These are phyloP conservation scores for Talaromyces albobiverticillius DNA, from an alignment of 2,329 filamentous ascomycete species.

Conservation along the genomic window DNA sequence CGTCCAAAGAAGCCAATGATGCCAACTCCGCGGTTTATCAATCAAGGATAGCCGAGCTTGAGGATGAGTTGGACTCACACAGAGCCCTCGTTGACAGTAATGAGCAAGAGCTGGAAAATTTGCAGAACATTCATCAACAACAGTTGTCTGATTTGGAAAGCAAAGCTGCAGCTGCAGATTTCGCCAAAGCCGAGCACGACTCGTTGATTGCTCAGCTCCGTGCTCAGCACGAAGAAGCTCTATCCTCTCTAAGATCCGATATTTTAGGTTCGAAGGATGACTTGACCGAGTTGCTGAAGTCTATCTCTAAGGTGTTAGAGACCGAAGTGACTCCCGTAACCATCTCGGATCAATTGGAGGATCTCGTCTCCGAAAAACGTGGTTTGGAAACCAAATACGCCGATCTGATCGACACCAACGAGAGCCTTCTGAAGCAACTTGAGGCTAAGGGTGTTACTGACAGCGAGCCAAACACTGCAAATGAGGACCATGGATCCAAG, in stretches of 20 bases:
- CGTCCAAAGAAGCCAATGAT: conserved; percentile 56
- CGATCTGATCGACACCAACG: conserved; percentile 39
- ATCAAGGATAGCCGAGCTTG: conserved; percentile 52
- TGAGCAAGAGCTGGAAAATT: conserved; percentile 43
- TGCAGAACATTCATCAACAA: conserved; percentile 52
- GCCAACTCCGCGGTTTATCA: conserved; percentile 46
- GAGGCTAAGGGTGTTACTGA: conserved; percentile 35
- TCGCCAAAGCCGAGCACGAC: conserved; percentile 33
- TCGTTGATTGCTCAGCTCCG: conserved; percentile 51
- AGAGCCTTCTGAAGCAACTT: conserved; percentile 37
- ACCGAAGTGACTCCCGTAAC: conserved; percentile 54
- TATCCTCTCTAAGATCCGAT: conserved; percentile 60
- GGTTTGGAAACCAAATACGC: conserved; percentile 41
- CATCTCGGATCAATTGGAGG: conserved; percentile 64
- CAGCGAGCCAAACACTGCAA: conserved; percentile 36
- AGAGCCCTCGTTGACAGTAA: conserved; percentile 37
- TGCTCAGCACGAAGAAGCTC: conserved; percentile 56
- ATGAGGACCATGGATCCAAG: conserved; percentile 51
- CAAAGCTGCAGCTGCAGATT: conserved; percentile 6
- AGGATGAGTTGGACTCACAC: conserved; percentile 56
- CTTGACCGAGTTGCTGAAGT: conserved; percentile 61
- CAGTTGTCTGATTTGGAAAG: conserved; percentile 36
- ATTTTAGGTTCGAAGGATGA: conserved; percentile 65
- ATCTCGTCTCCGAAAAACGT: conserved; percentile 41
- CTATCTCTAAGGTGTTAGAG: conserved; percentile 48